Evolutionary conservation across 129 eudicot species (phyloP), one percentile per base, ranked within the genome.

Genomic region (Flaveria robusta): DNA sequence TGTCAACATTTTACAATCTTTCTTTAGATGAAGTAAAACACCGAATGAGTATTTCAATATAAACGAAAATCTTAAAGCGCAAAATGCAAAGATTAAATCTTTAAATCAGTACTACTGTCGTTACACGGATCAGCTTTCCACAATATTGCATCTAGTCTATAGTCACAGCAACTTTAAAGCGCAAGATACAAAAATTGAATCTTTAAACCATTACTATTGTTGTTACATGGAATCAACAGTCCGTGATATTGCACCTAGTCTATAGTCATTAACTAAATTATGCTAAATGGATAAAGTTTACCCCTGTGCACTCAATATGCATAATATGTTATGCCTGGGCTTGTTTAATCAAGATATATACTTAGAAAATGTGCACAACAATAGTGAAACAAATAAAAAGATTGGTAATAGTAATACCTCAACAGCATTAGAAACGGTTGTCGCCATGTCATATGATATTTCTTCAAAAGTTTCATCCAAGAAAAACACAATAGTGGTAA

Each of bases 401-500:
- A 45, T 59, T 39, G 42, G 81, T 4, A 72, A 41, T 10, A 18
- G 15, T 19, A 64, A 37, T 87, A 93, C 98, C 98, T 95, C 99
- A 56, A 95, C 91, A 26, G 96, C 96, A 88, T 95, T 95, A 66
- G 87, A 93, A 39, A 95, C 97, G 59, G 99, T 95, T 47, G 99
- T 95, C 19, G 99, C 81, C 99, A 95, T 95, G 84, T 89, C 97
- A 72, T 91, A 95, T 47, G 95, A 77, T 63, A 95, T 95, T 80
- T 95, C 97, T 79, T 95, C 97, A 75, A 95, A 95, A 22, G 99
- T 91, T 80, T 95, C 99, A 83, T 95, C 99, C 96, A 95, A 77
- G 86, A 91, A 91, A 74, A 91, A 95, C 23, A 95, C 99, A 19
- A 95, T 91, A 1, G 99, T 95, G 56, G 97, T 95, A 50, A 95